phyloP scores from a whole-genome alignment of 768 basidiomycete species.

The Rhizopogon roseolus region DNA sequence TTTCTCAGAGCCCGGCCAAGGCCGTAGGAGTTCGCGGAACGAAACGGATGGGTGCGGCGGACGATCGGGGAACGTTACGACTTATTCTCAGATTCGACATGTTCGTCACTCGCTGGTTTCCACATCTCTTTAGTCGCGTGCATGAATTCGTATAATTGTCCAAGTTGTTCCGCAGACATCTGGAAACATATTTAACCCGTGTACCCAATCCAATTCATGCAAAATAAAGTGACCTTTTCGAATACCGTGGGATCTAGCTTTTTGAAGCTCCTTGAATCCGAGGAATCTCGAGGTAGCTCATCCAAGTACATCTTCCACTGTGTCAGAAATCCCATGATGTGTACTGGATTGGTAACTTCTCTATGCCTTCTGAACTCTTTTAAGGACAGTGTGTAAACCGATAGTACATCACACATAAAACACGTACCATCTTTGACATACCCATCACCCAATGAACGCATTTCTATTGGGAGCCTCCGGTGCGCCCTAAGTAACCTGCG shows the following conservation, averaged over 20 bases:
- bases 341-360: slow-evolving; percentile 74
- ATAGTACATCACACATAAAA: neutral
- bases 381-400: slow-evolving; percentile 1
- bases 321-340: slow-evolving; percentile 92
- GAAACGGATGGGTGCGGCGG: neutral
- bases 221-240: slow-evolving; percentile 58
- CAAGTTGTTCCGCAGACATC: slow-evolving; percentile 90
- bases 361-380: slow-evolving; percentile 85
- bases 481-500: slow-evolving; percentile 80
- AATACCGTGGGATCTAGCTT: slow-evolving; percentile 65
- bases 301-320: slow-evolving; percentile 96
- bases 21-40: neutral
- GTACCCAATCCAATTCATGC: neutral
- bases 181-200: slow-evolving; percentile 21
- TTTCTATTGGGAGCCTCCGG: slow-evolving; percentile 62
- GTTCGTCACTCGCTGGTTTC: slow-evolving; percentile 47
- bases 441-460: slow-evolving; percentile 80
- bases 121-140: slow-evolving; percentile 84
- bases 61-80: neutral
- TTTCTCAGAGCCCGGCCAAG: neutral
- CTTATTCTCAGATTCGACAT: neutral
- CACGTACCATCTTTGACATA: slow-evolving; percentile 74
- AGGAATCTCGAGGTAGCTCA: slow-evolving; percentile 44
- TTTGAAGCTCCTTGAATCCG: slow-evolving; percentile 46
- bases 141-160: slow-evolving; percentile 94